Base-by-base conservation (phyloP, 805 yeast species). In the Monosporozyma solicola region DNA sequence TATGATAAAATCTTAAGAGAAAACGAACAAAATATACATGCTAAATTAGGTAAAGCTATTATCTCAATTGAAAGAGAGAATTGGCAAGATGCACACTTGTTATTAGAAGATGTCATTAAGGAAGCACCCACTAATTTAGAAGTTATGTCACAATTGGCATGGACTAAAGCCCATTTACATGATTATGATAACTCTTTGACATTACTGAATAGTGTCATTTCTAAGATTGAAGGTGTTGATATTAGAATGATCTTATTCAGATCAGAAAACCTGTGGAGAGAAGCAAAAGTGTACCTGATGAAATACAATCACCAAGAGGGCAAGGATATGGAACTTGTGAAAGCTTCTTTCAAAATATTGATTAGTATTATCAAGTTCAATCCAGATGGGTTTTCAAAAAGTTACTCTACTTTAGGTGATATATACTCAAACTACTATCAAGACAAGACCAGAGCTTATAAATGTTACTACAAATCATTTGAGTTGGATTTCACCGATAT, bases 381-480 rank as follows among this genome's bases (percentile, higher is more conserved):
- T 37, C 77, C 80, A 20, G 80, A 82, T 32, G 80, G 76, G 31
- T 80, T 75, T 65, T 91, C 97, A 0, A 83, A 95, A 1, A 80
- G 96, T 0, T 94, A 83, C 64, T 83, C 97, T 0, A 77, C 89
- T 1, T 71, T 94, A 27, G 99, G 99, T 25, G 66, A 77, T 49
- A 73, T 88, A n/a, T 91, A 88, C 61, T 68, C 77, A 3, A 75
- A 78, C 1, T 72, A 77, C 54, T 82, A 76, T 55, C 68, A 73
- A 9, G 96, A 90, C 61, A 64, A 69, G 29, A 70, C 72, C 0
- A 78, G 94, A 48, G 95, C 97, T 0, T 82, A 83, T 51, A 89
- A 88, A 64, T 90, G 97, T 66, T 92, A 84, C 65, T 82, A 84
- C 65, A 87, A 84, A 61, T 97, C 98, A 0, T 87, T 92, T 64